Base-by-base conservation (phyloP, 164 flowering plant genomes). In the Tetrastigma voinierianum region DNA sequence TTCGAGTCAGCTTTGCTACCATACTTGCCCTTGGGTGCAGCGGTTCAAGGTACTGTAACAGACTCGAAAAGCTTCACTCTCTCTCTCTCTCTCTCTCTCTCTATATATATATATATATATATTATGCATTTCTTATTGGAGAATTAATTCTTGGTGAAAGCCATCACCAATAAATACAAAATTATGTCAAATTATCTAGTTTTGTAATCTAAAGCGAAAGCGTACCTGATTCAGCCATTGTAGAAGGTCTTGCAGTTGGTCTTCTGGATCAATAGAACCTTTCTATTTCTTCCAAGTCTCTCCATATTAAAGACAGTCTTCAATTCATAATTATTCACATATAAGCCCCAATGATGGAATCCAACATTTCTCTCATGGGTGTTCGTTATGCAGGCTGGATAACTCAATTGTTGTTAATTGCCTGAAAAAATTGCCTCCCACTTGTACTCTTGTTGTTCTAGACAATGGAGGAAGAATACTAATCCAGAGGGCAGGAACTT, bases 21-120 rank as follows among this genome's bases (percentile, higher is more conserved):
- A 66, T 69, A 15, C 78, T 83, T 14, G 84, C 70, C 7, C 64
- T 83, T 20, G 87, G 83, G 40, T 78, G 82, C 73, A 73, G 78
- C 67, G 46, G 32, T 59, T 46, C 72, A 32, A 54, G 80, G 84
- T 83, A 83, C 1, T 16, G 3, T n/a, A 25, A 44, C 49, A 9
- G 23, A 43, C 20, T n/a, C n/a, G n/a, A 48, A 9, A 53, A 2
- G 54, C 2, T 3, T 16, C n/a, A 47, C 48, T 60, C 63, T 62
- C 57, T 64, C 23, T 59, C 52, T 64, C 43, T 57, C 25, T 59
- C 16, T 46, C 21, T 32, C 53, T 40, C 23, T 32, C 6, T 32
- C 52, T 64, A 43, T 57, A 20, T 59, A 13, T 46, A 45, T 52
- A 13, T n/a, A n/a, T n/a, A n/a, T n/a, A n/a, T n/a, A n/a, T n/a